A percentile compares a stretch with the other conserved stretches of the same genome.
Evolutionary conservation across 1,139 yeast species (phyloP).

Genomic region (Spathaspora jeffriesii): DNA sequence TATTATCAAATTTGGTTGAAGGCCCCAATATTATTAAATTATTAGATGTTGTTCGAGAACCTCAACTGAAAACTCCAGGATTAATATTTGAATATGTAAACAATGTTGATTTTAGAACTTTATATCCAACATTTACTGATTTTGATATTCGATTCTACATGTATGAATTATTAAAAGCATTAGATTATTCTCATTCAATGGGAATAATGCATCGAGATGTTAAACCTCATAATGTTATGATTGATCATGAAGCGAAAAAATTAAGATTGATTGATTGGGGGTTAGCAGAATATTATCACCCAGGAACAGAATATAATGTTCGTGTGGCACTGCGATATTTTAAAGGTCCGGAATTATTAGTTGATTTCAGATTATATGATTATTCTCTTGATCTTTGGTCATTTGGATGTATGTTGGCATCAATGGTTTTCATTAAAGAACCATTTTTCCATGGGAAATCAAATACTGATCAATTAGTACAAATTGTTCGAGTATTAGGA

Average conservation of each 20-base stretch:
- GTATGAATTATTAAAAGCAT: conserved; percentile 83
- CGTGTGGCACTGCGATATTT: conserved; percentile 98
- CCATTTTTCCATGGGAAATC: conserved; percentile 98
- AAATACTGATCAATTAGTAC: conserved; percentile 94
- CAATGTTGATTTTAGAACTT: conserved; percentile 86
- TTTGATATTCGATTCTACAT: conserved; percentile 86
- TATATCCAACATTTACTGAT: conserved; percentile 89
- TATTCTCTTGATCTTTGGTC: conserved; percentile 97
- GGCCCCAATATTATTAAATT: conserved; percentile 85
- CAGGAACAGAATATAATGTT: conserved; percentile 92
- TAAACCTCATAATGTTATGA: conserved; percentile 98
- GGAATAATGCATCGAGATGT: conserved; percentile 99
- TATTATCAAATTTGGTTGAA: conserved; percentile 82
- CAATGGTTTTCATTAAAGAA: conserved; percentile 93
- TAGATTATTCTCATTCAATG: conserved; percentile 94
- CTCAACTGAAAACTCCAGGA: conserved; percentile 90
- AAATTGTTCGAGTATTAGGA: conserved; percentile 92
- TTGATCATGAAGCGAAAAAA: conserved; percentile 75
- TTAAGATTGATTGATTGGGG: conserved; percentile 98
- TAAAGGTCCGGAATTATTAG: conserved; percentile 95
- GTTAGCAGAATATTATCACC: conserved; percentile 95
- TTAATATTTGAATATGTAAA: conserved; percentile 89
- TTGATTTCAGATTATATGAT: conserved; percentile 92
- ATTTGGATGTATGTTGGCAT: conserved; percentile 97
- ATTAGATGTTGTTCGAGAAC: conserved; percentile 88